Evolutionary conservation across 331 rosid species (phyloP).

Genomic region (Phaseolus coccineus): DNA sequence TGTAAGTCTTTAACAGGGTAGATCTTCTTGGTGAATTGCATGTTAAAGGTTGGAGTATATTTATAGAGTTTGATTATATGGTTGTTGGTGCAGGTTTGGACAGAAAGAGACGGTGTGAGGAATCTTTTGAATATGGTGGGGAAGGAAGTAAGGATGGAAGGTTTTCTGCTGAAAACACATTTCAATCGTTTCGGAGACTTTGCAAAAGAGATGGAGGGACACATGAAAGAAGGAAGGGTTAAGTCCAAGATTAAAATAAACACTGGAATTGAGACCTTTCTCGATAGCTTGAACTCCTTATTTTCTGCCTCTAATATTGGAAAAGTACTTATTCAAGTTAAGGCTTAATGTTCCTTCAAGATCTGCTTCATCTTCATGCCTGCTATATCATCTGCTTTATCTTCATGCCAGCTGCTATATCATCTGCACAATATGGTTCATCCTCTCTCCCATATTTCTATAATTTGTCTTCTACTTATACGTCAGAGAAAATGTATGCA

Average conservation of each 20-base stretch:
- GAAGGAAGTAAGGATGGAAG: conserved; percentile 67
- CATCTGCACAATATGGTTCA: not conserved
- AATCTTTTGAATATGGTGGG: conserved; percentile 72
- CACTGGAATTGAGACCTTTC: conserved; percentile 54
- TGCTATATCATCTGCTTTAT: no score
- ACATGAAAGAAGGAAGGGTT: conserved; percentile 57
- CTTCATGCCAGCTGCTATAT: no score
- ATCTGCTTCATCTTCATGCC: no score
- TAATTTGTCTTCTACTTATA: not conserved
- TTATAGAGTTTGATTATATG: not conserved
- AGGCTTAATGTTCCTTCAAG: not conserved
- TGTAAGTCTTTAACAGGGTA: not conserved
- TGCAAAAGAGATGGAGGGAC: conserved; percentile 54
- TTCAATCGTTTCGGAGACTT: conserved; percentile 65
- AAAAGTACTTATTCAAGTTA: conserved; percentile 57
- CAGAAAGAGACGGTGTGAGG: conserved; percentile 53
- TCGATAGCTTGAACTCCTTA: conserved; percentile 56
- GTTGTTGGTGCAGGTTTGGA: conserved; percentile 57
- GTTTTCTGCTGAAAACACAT: conserved; percentile 55
- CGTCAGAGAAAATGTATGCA: no score
- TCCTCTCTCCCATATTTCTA: not conserved
- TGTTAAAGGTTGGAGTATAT: not conserved
- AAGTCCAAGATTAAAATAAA: conserved; percentile 54
- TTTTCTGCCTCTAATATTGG: conserved; percentile 62
- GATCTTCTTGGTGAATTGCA: not conserved